phyloP scores from a whole-genome alignment of 768 basidiomycete species.

The Russula virescens region DNA sequence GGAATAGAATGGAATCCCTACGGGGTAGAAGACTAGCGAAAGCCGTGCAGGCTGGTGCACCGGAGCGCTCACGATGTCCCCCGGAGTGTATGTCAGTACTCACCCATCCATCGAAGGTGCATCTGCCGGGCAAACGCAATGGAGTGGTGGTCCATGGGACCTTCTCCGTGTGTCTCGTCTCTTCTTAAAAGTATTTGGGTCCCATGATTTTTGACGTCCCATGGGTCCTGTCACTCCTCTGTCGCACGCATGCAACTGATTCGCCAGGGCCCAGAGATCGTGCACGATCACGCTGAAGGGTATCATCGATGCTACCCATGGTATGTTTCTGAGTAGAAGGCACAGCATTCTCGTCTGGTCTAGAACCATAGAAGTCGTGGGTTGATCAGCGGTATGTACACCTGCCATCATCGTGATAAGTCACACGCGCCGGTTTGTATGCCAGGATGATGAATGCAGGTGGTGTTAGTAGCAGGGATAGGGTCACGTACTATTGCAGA shows the following conservation, averaged over 20 bases:
- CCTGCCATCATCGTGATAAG: neutral
- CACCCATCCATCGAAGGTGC: conserved; percentile 3
- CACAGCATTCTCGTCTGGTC: neutral
- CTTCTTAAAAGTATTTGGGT: neutral
- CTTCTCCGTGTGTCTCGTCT: conserved; percentile 1
- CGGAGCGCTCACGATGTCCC: conserved; percentile 14
- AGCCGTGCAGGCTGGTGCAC: neutral
- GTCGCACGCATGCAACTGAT: neutral
- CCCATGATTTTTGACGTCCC: conserved; percentile 10
- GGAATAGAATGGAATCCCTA: conserved; percentile 14
- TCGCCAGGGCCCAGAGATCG: conserved; percentile 12
- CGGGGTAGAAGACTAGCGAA: conserved; percentile 6
- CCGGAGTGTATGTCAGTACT: conserved; percentile 4
- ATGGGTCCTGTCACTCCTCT: neutral
- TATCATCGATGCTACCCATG: conserved; percentile 4
- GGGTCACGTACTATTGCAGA: neutral
- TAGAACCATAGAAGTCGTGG: neutral
- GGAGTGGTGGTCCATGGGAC: conserved; percentile 9
- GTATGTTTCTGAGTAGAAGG: conserved; percentile 5
- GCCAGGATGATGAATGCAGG: neutral
- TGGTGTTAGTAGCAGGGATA: neutral
- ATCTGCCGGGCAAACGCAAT: neutral
- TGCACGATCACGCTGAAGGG: conserved; percentile 1
- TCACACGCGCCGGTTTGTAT: neutral
- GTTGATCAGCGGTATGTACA: conserved; percentile 1